A percentile compares a stretch with the other conserved stretches of the same genome.
phyloP scores from a whole-genome alignment of 331 rosid species.

The Quercus lobata region DNA sequence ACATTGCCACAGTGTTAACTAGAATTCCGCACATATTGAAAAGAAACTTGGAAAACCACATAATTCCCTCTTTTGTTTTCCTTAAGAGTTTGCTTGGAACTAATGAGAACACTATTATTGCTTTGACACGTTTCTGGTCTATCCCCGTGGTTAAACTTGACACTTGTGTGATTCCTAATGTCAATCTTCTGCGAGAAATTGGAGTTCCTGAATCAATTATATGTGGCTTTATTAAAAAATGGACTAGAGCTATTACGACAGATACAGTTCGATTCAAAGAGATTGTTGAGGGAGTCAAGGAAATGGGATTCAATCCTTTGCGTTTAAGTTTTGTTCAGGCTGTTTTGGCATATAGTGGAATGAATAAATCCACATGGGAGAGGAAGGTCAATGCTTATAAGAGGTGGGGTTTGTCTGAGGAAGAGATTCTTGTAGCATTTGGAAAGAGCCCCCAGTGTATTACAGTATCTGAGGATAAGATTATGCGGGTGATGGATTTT shows the following conservation, averaged over 20 bases:
- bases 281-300: conserved; percentile 21
- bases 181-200: conserved; percentile 19
- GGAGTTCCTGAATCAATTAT: conserved; percentile 31
- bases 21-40: not conserved
- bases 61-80: conserved; percentile 14
- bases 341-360: conserved; percentile 1
- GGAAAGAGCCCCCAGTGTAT: conserved; percentile 28
- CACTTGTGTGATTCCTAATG: conserved; percentile 16
- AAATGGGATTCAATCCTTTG: conserved; percentile 34
- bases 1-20: conserved; percentile 1
- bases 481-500: conserved; percentile 30
- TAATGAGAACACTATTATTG: not conserved
- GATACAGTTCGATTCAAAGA: conserved; percentile 1
- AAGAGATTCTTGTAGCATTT: conserved; percentile 30
- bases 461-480: conserved; percentile 26
- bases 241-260: conserved; percentile 1
- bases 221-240: not conserved
- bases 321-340: conserved; percentile 22
- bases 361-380: conserved; percentile 30
- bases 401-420: conserved; percentile 45
- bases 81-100: conserved; percentile 14
- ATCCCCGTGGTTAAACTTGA: conserved; percentile 2
- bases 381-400: conserved; percentile 25
- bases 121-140: conserved; percentile 11
- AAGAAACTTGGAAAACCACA: conserved; percentile 9